Conservation (phyloP, 805 yeast species). For the Saccharomycopsis selenospora region DNA sequence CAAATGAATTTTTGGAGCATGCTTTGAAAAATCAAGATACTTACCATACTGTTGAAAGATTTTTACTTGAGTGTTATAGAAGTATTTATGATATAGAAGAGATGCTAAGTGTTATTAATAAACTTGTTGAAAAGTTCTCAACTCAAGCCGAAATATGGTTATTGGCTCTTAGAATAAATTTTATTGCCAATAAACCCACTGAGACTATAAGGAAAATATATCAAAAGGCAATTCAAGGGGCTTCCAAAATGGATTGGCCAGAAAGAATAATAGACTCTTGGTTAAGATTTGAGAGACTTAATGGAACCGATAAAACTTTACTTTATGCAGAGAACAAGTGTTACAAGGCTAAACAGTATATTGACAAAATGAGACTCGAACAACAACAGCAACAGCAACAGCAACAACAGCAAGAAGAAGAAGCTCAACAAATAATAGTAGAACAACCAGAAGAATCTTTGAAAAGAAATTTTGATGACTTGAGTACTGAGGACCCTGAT, state of each 20-base stretch:
- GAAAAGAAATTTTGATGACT: slow-evolving; percentile 1
- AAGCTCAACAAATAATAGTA: neutral
- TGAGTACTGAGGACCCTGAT: slow-evolving; percentile 8
- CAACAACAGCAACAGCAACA: slow-evolving; percentile 9
- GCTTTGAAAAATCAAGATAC: slow-evolving; percentile 31
- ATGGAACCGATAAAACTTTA: slow-evolving; percentile 9
- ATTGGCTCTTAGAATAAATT: slow-evolving; percentile 33
- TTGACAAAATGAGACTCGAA: slow-evolving; percentile 6
- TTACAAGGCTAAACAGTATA: neutral
- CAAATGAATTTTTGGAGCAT: slow-evolving; percentile 22
- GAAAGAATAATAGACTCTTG: slow-evolving; percentile 42
- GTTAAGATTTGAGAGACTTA: slow-evolving; percentile 25
- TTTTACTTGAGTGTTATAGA: slow-evolving; percentile 32
- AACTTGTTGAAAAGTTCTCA: slow-evolving; percentile 26
- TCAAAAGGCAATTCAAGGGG: slow-evolving; percentile 27
- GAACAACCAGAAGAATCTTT: slow-evolving; percentile 3
- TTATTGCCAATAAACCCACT: slow-evolving; percentile 25
- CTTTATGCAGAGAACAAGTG: slow-evolving; percentile 4
- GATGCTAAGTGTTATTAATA: slow-evolving; percentile 27
- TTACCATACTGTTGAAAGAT: slow-evolving; percentile 39
- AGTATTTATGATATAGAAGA: slow-evolving; percentile 26
- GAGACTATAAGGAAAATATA: slow-evolving; percentile 28
- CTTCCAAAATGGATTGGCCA: slow-evolving; percentile 40
- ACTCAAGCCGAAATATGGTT: slow-evolving; percentile 44
- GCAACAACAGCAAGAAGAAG: neutral